These are phyloP conservation scores for Amaranthus cruentus DNA, from an alignment of 148 eudicot species.

Conservation along the genomic window DNA sequence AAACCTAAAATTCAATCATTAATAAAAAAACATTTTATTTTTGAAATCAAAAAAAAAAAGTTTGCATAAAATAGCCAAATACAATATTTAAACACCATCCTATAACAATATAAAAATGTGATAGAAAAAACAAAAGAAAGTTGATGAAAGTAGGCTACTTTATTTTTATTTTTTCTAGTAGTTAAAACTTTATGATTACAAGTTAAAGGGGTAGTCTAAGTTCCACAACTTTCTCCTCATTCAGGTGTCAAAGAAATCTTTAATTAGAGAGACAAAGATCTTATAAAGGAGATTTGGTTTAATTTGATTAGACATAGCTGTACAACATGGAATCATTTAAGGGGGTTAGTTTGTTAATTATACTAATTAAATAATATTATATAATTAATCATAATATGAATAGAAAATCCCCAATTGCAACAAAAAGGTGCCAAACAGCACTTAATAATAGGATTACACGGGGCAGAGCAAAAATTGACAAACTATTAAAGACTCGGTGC, in stretches of 20 bases:
- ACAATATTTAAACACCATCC: too few relatives aligned
- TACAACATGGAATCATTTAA: constrained; percentile 23
- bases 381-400: neutral
- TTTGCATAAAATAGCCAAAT: too few relatives aligned
- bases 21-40: too few relatives aligned
- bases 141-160: too few relatives aligned
- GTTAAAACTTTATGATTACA: too few relatives aligned
- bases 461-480: too few relatives aligned
- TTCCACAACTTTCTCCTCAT: constrained; percentile 19
- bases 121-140: too few relatives aligned
- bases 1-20: too few relatives aligned
- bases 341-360: neutral
- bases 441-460: neutral
- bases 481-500: too few relatives aligned
- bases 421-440: constrained; percentile 29
- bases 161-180: too few relatives aligned
- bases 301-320: constrained; percentile 33
- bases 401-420: constrained; percentile 11
- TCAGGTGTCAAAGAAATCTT: constrained; percentile 31
- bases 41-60: too few relatives aligned
- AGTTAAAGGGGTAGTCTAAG: neutral
- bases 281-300: constrained; percentile 42
- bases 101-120: too few relatives aligned
- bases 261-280: constrained; percentile 37
- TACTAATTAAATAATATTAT: neutral